Percentiles rank a stretch among this genome's conserved stretches.
Conservation (phyloP, 805 yeast species). For the Yarrowia sp. region DNA sequence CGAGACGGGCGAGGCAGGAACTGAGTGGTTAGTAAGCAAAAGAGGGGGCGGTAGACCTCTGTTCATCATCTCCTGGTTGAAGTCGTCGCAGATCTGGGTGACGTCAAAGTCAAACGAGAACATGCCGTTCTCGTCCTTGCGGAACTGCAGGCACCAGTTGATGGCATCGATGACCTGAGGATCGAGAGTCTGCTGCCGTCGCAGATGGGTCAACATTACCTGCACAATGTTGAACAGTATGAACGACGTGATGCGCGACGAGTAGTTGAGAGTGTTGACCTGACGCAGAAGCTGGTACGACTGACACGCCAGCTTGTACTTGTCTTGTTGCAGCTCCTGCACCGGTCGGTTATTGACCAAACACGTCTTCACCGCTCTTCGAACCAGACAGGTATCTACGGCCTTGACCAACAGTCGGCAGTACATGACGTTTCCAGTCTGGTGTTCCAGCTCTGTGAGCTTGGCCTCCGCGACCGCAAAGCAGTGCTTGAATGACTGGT, state of each 20-base stretch:
- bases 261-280: background rate
- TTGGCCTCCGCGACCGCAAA: conserved; percentile 11
- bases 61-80: conserved; percentile 28
- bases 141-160: conserved; percentile 31
- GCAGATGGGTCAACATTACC: conserved; percentile 5
- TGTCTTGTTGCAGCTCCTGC: conserved; percentile 14
- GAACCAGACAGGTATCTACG: conserved; percentile 5
- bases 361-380: conserved; percentile 21
- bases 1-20: conserved; percentile 14
- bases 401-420: conserved; percentile 16
- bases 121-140: conserved; percentile 17
- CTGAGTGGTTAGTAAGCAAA: conserved; percentile 5
- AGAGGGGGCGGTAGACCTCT: conserved; percentile 2
- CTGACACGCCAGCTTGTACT: conserved; percentile 31
- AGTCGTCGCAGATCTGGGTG: conserved; percentile 30
- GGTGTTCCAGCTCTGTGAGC: conserved; percentile 3
- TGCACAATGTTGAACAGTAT: conserved; percentile 30
- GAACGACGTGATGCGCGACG: conserved; percentile 14
- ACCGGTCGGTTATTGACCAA: conserved; percentile 17
- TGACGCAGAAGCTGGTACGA: conserved; percentile 10
- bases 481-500: conserved; percentile 31
- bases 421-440: conserved; percentile 2
- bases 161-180: conserved; percentile 13
- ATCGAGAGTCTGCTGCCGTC: background rate
- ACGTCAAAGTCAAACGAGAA: conserved; percentile 28